A percentile compares a stretch with the other conserved stretches of the same genome.
phyloP scores from a whole-genome alignment of 306 rosid genomes.

The Erythrophleum fordii region DNA sequence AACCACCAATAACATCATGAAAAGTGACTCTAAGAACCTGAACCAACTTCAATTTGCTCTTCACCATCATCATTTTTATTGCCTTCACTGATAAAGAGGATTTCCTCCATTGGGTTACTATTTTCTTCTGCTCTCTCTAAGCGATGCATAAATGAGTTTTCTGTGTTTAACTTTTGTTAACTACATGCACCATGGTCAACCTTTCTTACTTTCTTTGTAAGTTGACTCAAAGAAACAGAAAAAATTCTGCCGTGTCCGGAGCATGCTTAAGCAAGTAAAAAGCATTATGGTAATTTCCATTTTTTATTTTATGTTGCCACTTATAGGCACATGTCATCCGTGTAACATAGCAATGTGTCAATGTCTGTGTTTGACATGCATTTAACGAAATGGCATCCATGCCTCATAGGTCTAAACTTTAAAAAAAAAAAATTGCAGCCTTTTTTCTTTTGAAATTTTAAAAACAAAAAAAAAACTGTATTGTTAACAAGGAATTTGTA shows the following conservation, averaged over 20 bases:
- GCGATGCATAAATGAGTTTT: no score
- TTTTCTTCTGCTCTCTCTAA: not conserved
- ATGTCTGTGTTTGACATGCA: not conserved
- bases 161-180: not conserved
- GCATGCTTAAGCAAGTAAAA: not conserved
- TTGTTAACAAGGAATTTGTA: not conserved
- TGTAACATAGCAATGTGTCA: no score
- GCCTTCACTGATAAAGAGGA: not conserved
- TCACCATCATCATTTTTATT: not conserved
- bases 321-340: not conserved
- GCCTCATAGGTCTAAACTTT: not conserved
- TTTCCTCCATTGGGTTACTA: not conserved
- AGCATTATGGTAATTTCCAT: not conserved
- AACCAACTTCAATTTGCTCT: not conserved
- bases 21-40: not conserved
- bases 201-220: slow-evolving; percentile 5
- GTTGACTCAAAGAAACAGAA: not conserved
- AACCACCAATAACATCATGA: not conserved
- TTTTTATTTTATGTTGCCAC: not conserved
- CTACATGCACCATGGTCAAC: not conserved
- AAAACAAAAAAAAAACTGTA: not conserved
- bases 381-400: not conserved
- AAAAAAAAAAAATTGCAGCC: not conserved
- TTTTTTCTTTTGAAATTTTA: not conserved
- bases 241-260: not conserved